Conservation (phyloP, 768 basidiomycete genomes). For the Hortiboletus flavorubellus region DNA sequence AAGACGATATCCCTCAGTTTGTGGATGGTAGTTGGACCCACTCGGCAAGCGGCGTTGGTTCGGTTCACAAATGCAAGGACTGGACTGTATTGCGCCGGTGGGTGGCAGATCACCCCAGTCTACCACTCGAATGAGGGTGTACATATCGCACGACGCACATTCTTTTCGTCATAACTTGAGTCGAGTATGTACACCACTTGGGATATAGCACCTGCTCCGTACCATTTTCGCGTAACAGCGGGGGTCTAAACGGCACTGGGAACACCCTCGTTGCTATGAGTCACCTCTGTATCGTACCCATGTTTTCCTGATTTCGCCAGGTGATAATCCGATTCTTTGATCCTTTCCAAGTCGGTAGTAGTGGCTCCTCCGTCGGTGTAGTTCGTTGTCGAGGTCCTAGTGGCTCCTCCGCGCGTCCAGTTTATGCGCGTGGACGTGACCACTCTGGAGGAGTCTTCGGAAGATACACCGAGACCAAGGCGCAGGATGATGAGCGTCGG, state of each 20-base stretch:
- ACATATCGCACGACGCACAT: neutral
- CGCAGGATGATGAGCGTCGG: slow-evolving; percentile 37
- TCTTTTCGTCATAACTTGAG: neutral
- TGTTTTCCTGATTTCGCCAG: neutral
- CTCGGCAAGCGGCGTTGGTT: slow-evolving; percentile 22
- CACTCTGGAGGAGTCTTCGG: slow-evolving; percentile 18
- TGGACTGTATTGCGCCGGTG: slow-evolving; percentile 31
- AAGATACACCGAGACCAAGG: slow-evolving; percentile 30
- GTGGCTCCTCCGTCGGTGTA: slow-evolving; percentile 20
- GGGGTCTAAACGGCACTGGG: neutral
- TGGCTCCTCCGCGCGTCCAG: slow-evolving; percentile 18
- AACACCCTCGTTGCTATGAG: neutral
- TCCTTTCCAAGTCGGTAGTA: slow-evolving; percentile 19
- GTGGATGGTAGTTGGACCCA: slow-evolving; percentile 25
- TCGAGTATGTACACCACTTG: neutral
- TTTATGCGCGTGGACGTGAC: slow-evolving; percentile 23
- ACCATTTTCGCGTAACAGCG: neutral
- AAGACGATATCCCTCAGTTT: slow-evolving; percentile 30
- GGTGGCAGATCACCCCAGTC: slow-evolving; percentile 28
- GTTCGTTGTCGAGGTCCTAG: slow-evolving; percentile 14
- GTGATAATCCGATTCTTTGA: slow-evolving; percentile 7
- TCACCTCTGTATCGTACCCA: slow-evolving; percentile 1
- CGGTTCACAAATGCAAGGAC: slow-evolving; percentile 33
- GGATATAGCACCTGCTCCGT: neutral
- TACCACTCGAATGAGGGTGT: slow-evolving; percentile 17